Evolutionary conservation across 768 basidiomycete species (phyloP), one percentile per base, ranked within the genome.

Genomic region (Mycena galopus): DNA sequence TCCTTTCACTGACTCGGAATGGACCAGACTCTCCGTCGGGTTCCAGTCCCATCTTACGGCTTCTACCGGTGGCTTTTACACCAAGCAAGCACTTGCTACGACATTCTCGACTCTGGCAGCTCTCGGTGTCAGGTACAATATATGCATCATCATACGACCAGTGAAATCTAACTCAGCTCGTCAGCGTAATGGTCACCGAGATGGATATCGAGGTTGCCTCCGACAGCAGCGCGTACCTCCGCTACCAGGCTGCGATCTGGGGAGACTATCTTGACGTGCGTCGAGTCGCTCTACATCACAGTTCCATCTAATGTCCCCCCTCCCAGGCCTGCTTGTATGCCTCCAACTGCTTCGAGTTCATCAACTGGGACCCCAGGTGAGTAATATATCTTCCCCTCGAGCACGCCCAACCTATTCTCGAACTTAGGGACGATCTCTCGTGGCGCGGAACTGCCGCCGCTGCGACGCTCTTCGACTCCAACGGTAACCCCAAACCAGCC

Each of bases 181-280:
- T n/a, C 25, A 55, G 44, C 32, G 39, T 66, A 17, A 73, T 73
- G 71, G 65, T 73, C 42, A 73, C 71, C 11, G 71, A 73, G 66
- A 62, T 73, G 65, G 71, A 73, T 25, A 64, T 73, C 21, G 59
- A 44, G 27, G 17, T 67, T n/a, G n/a, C n/a, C n/a, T n/a, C n/a
- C 61, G 50, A 39, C 51, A 8, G 37, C 16, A 30, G 68, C 66
- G n/a, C 37, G 9, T 12, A 67, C 35, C 71, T 67, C 25, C 71
- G 71, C 12, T 73, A 73, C 33, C 66, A 73, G 61, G 71, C 71
- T 27, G 71, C 71, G 2, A 73, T 73, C 35, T 73, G 71, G 71
- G 71, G 71, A 35, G 71, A 73, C 47, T 73, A 73, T 53, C 59
- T 73, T 23, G 71, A 73, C 29, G 71, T 67, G n/a, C 37, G 70